A percentile compares a stretch with the other conserved stretches of the same genome.
Evolutionary conservation across 257 asterid genomes (phyloP).

Genomic region (Solanum gracilifrons): DNA sequence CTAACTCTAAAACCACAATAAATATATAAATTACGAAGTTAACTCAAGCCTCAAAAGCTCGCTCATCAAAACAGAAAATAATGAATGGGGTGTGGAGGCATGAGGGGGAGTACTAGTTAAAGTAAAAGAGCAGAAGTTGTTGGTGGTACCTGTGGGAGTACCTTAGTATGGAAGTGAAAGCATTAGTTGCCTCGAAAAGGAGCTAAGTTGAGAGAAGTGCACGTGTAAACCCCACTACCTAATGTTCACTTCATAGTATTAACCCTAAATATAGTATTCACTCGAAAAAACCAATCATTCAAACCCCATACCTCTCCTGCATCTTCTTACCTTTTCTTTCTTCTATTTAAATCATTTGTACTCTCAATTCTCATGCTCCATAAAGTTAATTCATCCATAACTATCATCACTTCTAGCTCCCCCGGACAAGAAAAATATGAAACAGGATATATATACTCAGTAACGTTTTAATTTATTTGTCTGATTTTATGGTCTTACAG

Average conservation of each 20-base stretch:
- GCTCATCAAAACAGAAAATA: no score
- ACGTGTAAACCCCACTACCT: constrained; percentile 45
- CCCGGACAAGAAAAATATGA: not conserved
- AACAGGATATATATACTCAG: not conserved
- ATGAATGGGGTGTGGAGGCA: not conserved
- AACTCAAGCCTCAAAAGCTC: not conserved
- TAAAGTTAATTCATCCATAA: not conserved
- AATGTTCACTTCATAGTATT: constrained; percentile 10
- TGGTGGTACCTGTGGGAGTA: not conserved
- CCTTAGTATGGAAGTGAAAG: not conserved
- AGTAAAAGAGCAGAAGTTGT: not conserved
- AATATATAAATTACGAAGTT: not conserved
- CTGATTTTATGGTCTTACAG: no score
- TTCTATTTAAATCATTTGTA: not conserved
- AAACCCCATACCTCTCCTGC: not conserved
- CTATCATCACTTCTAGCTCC: not conserved
- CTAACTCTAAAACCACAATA: not conserved
- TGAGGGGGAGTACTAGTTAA: not conserved
- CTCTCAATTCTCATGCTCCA: not conserved
- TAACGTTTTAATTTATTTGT: no score
- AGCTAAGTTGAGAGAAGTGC: constrained; percentile 36
- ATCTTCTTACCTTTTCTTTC: not conserved
- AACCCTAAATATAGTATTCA: not conserved
- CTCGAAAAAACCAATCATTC: not conserved
- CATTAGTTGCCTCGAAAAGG: constrained; percentile 35